Conservation (phyloP, 2,329 filamentous ascomycete species). For the Phyllachora maydis region DNA sequence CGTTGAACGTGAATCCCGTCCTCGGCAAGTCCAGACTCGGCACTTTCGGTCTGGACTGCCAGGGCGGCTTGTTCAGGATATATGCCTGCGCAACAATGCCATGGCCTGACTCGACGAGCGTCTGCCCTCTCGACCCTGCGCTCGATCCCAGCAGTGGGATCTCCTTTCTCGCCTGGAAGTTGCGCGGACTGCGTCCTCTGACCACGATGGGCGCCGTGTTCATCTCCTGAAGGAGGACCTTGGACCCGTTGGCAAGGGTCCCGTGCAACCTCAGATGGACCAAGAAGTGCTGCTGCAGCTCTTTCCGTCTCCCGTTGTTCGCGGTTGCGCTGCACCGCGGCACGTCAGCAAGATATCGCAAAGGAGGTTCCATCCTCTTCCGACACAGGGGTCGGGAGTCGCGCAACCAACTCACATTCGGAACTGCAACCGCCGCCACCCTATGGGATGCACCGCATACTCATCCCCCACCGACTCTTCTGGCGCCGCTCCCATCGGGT, state of each 20-base stretch:
- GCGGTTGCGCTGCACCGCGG: constrained; percentile 60
- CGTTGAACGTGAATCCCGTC: constrained; percentile 35
- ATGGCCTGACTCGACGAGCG: constrained; percentile 40
- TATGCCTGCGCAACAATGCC: constrained; percentile 38
- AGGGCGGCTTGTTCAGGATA: constrained; percentile 24
- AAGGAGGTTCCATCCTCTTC: too few relatives aligned
- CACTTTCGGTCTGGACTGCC: constrained; percentile 28
- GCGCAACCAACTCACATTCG: constrained; percentile 39
- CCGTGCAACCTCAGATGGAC: constrained; percentile 72
- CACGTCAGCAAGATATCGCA: constrained; percentile 4
- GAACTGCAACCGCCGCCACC: constrained; percentile 87
- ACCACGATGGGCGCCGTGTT: constrained; percentile 86
- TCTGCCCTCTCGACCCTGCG: constrained; percentile 59
- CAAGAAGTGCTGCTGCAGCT: constrained; percentile 90
- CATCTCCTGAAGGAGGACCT: constrained; percentile 63
- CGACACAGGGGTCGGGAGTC: constrained; percentile 1
- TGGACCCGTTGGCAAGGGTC: constrained; percentile 65
- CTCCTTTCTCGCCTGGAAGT: constrained; percentile 88
- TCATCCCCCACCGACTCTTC: constrained; percentile 46
- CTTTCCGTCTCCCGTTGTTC: constrained; percentile 86
- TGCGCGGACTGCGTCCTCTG: constrained; percentile 75
- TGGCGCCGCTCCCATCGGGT: too few relatives aligned
- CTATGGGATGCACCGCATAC: constrained; percentile 77
- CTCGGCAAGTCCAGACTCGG: constrained; percentile 34
- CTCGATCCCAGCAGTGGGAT: constrained; percentile 66